Conservation (phyloP, 1,139 yeast species). For the Suhomyces chickasaworum region DNA sequence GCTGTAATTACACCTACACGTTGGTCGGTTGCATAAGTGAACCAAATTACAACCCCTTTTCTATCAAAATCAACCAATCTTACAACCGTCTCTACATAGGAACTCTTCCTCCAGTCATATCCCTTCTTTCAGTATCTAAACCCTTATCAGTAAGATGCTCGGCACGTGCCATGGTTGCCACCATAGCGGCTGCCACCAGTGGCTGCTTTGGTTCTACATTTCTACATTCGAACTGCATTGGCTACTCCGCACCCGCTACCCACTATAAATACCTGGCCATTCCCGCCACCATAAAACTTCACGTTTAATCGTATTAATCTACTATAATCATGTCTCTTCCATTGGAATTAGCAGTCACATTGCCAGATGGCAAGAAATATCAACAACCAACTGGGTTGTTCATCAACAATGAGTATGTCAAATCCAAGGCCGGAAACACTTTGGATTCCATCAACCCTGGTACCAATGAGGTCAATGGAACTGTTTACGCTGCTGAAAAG, state of each 20-base stretch:
- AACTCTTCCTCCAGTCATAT: too few species aligned
- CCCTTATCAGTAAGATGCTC: not conserved
- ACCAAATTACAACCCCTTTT: too few species aligned
- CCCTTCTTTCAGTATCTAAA: too few species aligned
- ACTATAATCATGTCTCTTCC: conserved; percentile 33
- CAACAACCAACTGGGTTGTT: conserved; percentile 77
- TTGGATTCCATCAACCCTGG: conserved; percentile 65
- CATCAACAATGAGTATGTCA: conserved; percentile 77
- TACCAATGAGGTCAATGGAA: conserved; percentile 66
- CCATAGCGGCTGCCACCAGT: not conserved
- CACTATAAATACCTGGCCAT: not conserved
- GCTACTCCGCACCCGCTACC: conserved; percentile 3
- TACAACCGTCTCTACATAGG: too few species aligned
- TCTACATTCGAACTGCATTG: too few species aligned
- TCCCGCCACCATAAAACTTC: not conserved
- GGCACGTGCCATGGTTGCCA: not conserved
- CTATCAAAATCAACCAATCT: too few species aligned
- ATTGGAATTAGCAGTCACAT: conserved; percentile 44
- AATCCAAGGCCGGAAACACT: conserved; percentile 61
- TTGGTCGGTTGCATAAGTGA: too few species aligned
- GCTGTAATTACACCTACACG: too few species aligned
- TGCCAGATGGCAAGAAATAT: conserved; percentile 58
- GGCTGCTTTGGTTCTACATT: too few species aligned
- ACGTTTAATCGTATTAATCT: not conserved
- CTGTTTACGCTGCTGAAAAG: conserved; percentile 65